Evolutionary conservation across 768 basidiomycete genomes (phyloP).

Genomic region (Boletus sp.): DNA sequence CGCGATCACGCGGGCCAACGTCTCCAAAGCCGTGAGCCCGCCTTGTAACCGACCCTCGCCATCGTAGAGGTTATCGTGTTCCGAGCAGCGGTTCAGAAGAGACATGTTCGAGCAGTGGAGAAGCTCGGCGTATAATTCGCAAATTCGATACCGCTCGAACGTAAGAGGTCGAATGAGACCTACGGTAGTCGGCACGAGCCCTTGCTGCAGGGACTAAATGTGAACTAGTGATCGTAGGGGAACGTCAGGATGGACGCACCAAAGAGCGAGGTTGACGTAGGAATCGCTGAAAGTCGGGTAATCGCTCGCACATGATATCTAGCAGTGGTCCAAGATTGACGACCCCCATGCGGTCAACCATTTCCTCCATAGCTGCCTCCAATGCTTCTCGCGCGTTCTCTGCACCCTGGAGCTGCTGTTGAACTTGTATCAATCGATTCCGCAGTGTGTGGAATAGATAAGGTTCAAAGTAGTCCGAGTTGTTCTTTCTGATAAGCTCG

Average conservation of each 20-base stretch:
- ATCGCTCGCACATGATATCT: slow-evolving; percentile 63
- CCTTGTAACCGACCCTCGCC: slow-evolving; percentile 81
- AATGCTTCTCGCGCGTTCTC: slow-evolving; percentile 65
- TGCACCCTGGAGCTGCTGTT: slow-evolving; percentile 60
- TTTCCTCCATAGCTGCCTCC: slow-evolving; percentile 73
- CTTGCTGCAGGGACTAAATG: slow-evolving; percentile 44
- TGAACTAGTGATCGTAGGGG: slow-evolving; percentile 12
- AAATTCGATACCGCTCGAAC: slow-evolving; percentile 92
- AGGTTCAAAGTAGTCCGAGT: slow-evolving; percentile 98
- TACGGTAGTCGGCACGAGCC: slow-evolving; percentile 70
- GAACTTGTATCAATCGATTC: slow-evolving; percentile 84
- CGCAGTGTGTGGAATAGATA: slow-evolving; percentile 93
- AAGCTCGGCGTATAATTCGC: slow-evolving; percentile 95
- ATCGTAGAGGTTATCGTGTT: slow-evolving; percentile 73
- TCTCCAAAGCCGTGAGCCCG: slow-evolving; percentile 82
- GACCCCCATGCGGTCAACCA: slow-evolving; percentile 83
- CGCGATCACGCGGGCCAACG: slow-evolving; percentile 81
- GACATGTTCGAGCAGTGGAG: slow-evolving; percentile 99
- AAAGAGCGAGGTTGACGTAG: slow-evolving; percentile 72
- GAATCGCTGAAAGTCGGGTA: slow-evolving; percentile 69
- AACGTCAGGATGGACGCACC: slow-evolving; percentile 44
- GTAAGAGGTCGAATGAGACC: slow-evolving; percentile 79
- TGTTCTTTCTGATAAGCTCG: slow-evolving; percentile 95
- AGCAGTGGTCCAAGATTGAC: slow-evolving; percentile 87
- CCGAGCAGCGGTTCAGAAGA: slow-evolving; percentile 77